Evolutionary conservation across 495 filamentous ascomycete species (phyloP), one percentile per base, ranked within the genome.

Genomic region (Tirmania nivea): DNA sequence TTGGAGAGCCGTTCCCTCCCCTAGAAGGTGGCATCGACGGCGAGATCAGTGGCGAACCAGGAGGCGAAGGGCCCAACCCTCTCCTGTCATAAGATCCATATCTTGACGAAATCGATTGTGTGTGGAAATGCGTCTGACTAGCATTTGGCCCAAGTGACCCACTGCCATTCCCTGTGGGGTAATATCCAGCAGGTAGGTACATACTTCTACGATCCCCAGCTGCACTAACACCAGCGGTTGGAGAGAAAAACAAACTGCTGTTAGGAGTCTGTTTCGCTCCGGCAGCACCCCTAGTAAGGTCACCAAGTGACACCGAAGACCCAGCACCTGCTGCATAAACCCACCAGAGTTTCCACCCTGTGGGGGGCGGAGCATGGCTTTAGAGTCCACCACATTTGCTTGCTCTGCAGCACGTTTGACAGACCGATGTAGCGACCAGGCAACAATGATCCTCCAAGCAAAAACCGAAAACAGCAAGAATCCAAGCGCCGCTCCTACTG

Each of bases 111-210:
- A 73, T 17, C 12, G 54, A 57, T 37, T 70, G 68, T 1, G 73
- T 75, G 35, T 74, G 68, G 47, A 80, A 69, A 60, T 69, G 76
- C 25, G 71, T 73, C 66, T 76, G 64, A 60, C 68, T 75, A 57
- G 69, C 56, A 69, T 34, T 73, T 70, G 35, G 69, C 70, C 54
- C 49, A 74, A 64, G 63, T 69, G 75, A 53, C 67, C 71, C 59
- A 66, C 70, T 53, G 53, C 70, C 73, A 1, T 78, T 66, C 51
- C 68, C 72, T 17, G 86, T 75, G 31, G 87, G 79, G 64, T 97
- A 97, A 67, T 93, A 96, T 9, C 90, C 90, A 4, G 89, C 80
- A 35, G 90, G 90, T 19, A 96, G 75, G 67, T 89, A 95, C 19
- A 70, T 73, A 3, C 78, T 80, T 11, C 69, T 75, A 12, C 67